Evolutionary conservation across 2,329 filamentous ascomycete genomes (phyloP), one percentile per base, ranked within the genome.

Genomic region (Claviceps spartinae): DNA sequence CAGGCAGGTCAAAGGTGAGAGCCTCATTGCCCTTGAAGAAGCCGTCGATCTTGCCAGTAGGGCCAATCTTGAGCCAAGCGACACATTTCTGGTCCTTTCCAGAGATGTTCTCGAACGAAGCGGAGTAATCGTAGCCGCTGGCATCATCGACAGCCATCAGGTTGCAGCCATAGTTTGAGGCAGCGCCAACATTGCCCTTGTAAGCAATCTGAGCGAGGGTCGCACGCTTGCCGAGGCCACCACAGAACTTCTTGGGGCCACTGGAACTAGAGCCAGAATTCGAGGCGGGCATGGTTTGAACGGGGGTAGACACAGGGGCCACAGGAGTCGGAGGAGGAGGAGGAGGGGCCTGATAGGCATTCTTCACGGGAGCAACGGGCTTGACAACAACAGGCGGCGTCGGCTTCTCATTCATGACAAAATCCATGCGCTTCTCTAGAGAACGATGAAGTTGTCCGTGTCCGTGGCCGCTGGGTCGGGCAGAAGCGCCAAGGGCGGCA

Each of bases 61-160:
- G 60, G 45, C 74, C 75, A 51, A 77, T 75, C 73, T 78, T 78
- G 72, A 75, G 74, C 67, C 65, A 76, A 67, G 69, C 72, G 38
- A 60, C 59, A 60, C 75, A 76, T 44, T 62, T 42, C 54, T 65
- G 60, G 52, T 67, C 65, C 45, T 60, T 49, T 55, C 52, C 61
- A 49, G 64, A 62, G 49, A 65, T 67, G 60, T 69, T 67, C 50
- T 61, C 62, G 61, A 75, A 72, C 56, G 64, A 64, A 54, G 67
- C 55, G 20, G 65, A 64, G 67, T 76, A 74, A 50, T 71, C 55
- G 67, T 77, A 78, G 55, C 68, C 50, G 54, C 59, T 48, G 54
- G 63, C 64, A 48, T 69, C 60, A 47, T 56, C 55, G 53, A 78
- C 61, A 36, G 67, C 55, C 71, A 74, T 72, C 48, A 77, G 63